These are phyloP conservation scores for Zygnema cylindricum DNA, from an alignment of 139 green algal species.

Conservation along the genomic window DNA sequence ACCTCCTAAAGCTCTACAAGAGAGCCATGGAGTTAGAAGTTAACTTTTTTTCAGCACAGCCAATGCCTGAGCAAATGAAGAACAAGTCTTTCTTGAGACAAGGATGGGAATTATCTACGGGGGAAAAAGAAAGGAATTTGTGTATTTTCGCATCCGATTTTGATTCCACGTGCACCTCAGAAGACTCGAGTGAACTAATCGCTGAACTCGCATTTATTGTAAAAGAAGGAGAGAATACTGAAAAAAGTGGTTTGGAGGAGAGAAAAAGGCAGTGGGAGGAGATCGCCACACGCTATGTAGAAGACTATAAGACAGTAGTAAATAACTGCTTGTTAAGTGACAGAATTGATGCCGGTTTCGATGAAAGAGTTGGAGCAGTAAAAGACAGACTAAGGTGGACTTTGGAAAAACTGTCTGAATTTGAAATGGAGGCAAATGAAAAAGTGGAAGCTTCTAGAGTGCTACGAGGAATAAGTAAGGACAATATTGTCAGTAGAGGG, in stretches of 20 bases:
- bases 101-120: background rate
- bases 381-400: background rate
- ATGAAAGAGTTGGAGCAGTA: background rate
- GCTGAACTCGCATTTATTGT: slow-evolving; percentile 9
- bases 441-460: slow-evolving; percentile 11
- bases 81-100: background rate
- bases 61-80: background rate
- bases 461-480: background rate
- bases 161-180: slow-evolving; percentile 16
- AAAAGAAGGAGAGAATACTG: background rate
- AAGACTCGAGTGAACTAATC: slow-evolving; percentile 24
- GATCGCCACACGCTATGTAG: background rate
- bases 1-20: slow-evolving; percentile 4
- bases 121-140: background rate
- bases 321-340: background rate
- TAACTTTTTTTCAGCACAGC: slow-evolving; percentile 28
- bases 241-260: background rate
- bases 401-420: background rate
- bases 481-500: background rate
- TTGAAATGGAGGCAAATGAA: slow-evolving; percentile 9
- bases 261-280: background rate
- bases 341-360: too few species aligned
- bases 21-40: slow-evolving; percentile 37
- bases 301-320: background rate
- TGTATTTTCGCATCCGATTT: slow-evolving; percentile 28